phyloP scores from a whole-genome alignment of 352 stramenopile species.

The Pilasporangium apinafurcum region DNA sequence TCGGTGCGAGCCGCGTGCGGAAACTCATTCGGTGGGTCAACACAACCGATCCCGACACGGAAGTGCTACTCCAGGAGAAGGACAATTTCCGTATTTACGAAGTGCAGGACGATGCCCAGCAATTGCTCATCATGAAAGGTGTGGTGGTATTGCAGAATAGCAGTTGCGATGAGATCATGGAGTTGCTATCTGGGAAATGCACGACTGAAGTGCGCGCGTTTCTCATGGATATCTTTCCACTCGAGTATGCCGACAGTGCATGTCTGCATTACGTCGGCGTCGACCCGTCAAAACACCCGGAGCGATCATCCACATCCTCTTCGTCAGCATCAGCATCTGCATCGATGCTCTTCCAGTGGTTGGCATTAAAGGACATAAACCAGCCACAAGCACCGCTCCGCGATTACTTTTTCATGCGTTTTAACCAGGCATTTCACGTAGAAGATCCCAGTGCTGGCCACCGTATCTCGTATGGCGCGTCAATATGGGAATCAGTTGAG shows the following conservation, averaged over 20 bases:
- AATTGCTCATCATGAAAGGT: slow-evolving; percentile 65
- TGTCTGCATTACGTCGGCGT: slow-evolving; percentile 45
- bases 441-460: slow-evolving; percentile 21
- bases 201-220: slow-evolving; percentile 35
- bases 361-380: slow-evolving; percentile 57
- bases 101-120: slow-evolving; percentile 36
- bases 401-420: slow-evolving; percentile 81
- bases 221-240: slow-evolving; percentile 50
- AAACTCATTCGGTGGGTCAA: slow-evolving; percentile 60
- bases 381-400: slow-evolving; percentile 45
- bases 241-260: slow-evolving; percentile 48
- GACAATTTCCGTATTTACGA: slow-evolving; percentile 79
- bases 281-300: slow-evolving; percentile 21
- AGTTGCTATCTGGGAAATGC: slow-evolving; percentile 41
- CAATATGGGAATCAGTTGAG: slow-evolving; percentile 61
- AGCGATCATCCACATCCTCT: slow-evolving; percentile 3
- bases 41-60: slow-evolving; percentile 62
- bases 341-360: slow-evolving; percentile 54
- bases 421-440: slow-evolving; percentile 48
- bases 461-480: slow-evolving; percentile 41
- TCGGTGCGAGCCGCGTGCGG: slow-evolving; percentile 44
- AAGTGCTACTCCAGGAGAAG: slow-evolving; percentile 57
- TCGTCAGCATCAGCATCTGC: slow-evolving; percentile 10
- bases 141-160: slow-evolving; percentile 62
- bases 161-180: slow-evolving; percentile 63